Evolutionary conservation across 371 early-diverging fungal genomes (phyloP).

Genomic region (Actinomucor elegans): DNA sequence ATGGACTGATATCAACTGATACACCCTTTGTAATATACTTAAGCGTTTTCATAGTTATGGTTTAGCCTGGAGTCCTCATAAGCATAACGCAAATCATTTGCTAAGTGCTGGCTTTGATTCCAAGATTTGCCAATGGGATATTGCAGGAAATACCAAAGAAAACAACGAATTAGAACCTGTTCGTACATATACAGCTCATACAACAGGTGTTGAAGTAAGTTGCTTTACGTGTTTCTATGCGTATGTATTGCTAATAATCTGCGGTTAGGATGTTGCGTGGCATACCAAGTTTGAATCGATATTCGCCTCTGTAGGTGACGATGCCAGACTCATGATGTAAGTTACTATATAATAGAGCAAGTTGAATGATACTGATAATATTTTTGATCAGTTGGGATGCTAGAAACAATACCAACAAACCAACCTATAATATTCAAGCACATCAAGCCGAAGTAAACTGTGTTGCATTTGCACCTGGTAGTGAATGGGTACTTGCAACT

Average conservation of each 20-base stretch:
- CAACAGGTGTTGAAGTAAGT: conserved; percentile 87
- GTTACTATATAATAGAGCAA: conserved; percentile 3
- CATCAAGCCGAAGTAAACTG: conserved; percentile 94
- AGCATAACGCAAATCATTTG: conserved; percentile 61
- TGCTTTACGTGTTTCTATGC: neutral
- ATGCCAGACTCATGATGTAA: conserved; percentile 86
- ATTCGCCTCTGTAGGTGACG: conserved; percentile 97
- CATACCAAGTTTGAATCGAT: conserved; percentile 76
- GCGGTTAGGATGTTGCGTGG: conserved; percentile 24
- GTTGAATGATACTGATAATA: neutral
- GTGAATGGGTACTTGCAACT: conserved; percentile 91
- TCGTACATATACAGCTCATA: conserved; percentile 79
- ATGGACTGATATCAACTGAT: conserved; percentile 17
- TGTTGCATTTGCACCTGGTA: conserved; percentile 90
- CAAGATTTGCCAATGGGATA: conserved; percentile 80
- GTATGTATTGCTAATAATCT: neutral
- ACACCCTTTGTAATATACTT: neutral
- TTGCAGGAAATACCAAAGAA: conserved; percentile 58
- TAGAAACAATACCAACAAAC: conserved; percentile 58
- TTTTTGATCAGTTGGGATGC: conserved; percentile 67
- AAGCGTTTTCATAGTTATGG: conserved; percentile 58
- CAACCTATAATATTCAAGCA: conserved; percentile 78
- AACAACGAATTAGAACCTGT: conserved; percentile 72
- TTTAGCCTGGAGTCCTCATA: conserved; percentile 74
- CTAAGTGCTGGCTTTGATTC: conserved; percentile 87